Evolutionary conservation across 768 basidiomycete species (phyloP).

Genomic region (Solioccasus polychromus): DNA sequence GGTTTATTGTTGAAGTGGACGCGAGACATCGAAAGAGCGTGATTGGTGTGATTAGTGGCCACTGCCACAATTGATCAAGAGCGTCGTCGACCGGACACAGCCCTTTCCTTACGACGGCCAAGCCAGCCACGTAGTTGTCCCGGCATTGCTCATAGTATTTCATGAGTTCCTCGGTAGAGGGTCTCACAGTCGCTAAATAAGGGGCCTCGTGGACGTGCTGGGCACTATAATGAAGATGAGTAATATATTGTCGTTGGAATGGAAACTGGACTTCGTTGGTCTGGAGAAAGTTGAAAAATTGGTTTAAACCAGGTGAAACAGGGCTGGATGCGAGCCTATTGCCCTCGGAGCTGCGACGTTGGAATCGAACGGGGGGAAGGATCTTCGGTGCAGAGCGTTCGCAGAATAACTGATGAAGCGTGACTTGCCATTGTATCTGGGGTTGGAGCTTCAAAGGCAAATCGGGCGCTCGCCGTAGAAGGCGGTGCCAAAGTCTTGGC

Average conservation of each 20-base stretch:
- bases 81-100: neutral
- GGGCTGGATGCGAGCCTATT: neutral
- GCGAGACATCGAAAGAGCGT: neutral
- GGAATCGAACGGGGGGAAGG: neutral
- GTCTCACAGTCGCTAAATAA: neutral
- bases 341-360: neutral
- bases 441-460: neutral
- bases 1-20: neutral
- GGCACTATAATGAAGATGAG: neutral
- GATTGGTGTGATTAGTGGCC: neutral
- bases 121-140: neutral
- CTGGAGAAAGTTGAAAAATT: neutral
- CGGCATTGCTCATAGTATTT: neutral
- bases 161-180: neutral
- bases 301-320: neutral
- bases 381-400: neutral
- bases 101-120: neutral
- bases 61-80: neutral
- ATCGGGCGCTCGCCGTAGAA: neutral
- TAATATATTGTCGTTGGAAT: neutral
- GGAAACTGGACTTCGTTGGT: slow-evolving; percentile 1
- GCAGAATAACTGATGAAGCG: neutral
- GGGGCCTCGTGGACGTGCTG: neutral
- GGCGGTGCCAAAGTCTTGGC: neutral
- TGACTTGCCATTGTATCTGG: neutral